These are phyloP conservation scores for Mycena sanguinolenta DNA, from an alignment of 768 basidiomycete genomes.

Conservation along the genomic window DNA sequence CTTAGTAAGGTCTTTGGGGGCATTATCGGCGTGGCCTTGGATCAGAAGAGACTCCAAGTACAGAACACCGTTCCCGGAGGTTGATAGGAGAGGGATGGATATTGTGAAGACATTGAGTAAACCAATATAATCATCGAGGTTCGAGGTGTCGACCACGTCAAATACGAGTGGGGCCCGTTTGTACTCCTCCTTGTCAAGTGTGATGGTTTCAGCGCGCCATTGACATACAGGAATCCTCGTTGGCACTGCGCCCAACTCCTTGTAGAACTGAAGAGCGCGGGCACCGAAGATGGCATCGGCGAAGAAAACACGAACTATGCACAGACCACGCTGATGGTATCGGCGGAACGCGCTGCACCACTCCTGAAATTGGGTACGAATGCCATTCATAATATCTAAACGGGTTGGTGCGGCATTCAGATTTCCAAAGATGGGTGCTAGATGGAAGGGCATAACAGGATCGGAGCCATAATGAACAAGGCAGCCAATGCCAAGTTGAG, in stretches of 20 bases:
- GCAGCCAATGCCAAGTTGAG: constrained; percentile 52
- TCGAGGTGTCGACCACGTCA: constrained; percentile 65
- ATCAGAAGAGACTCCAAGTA: no score
- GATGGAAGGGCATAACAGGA: constrained; percentile 58
- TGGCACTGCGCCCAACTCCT: constrained; percentile 34
- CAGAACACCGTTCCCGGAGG: constrained; percentile 45
- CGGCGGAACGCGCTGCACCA: constrained; percentile 41
- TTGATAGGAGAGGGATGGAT: constrained; percentile 53
- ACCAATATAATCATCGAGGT: constrained; percentile 62
- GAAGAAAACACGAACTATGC: constrained; percentile 53
- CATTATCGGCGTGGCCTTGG: no score
- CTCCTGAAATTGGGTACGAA: constrained; percentile 35
- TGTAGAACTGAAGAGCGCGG: constrained; percentile 47
- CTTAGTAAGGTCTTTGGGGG: no score
- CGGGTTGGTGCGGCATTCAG: not conserved
- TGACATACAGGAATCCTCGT: constrained; percentile 48
- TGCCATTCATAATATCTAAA: constrained; percentile 33
- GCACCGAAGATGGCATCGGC: constrained; percentile 57
- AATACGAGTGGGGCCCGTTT: constrained; percentile 50
- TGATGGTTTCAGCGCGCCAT: constrained; percentile 44
- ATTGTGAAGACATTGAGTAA: constrained; percentile 59
- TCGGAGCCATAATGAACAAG: constrained; percentile 60
- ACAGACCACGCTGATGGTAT: not conserved
- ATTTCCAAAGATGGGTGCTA: constrained; percentile 36
- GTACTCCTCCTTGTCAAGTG: constrained; percentile 33